Evolutionary conservation across 805 yeast genomes (phyloP).

Genomic region (Spathaspora arborariae): DNA sequence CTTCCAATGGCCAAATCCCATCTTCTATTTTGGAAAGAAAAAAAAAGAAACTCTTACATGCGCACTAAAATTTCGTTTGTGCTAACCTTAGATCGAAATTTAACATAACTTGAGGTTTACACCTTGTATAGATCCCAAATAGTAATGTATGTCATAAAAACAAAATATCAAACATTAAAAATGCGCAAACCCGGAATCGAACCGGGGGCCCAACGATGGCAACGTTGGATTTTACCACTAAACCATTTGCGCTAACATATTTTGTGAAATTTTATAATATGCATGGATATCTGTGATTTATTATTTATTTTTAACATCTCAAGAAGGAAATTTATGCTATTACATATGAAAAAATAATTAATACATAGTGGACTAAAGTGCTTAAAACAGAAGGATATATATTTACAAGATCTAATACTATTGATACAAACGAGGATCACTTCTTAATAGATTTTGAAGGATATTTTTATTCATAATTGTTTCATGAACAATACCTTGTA

Average conservation of each 20-base stretch:
- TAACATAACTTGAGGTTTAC: neutral
- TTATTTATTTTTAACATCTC: too few relatives aligned
- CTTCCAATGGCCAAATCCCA: too few relatives aligned
- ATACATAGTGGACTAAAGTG: neutral
- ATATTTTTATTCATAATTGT: constrained; percentile 48
- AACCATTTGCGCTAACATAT: constrained; percentile 15
- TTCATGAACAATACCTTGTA: constrained; percentile 61
- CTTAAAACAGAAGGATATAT: neutral
- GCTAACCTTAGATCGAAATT: too few relatives aligned
- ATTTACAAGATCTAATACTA: neutral
- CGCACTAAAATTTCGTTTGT: neutral
- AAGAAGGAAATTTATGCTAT: too few relatives aligned
- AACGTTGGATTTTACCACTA: constrained; percentile 31
- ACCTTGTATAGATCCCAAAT: too few relatives aligned
- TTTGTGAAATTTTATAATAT: too few relatives aligned
- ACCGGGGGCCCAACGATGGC: constrained; percentile 34
- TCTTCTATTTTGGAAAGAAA: too few relatives aligned
- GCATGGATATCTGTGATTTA: too few relatives aligned
- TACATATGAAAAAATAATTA: too few relatives aligned
- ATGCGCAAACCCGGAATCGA: constrained; percentile 32
- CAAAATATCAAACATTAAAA: constrained; percentile 1
- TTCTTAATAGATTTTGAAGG: constrained; percentile 57
- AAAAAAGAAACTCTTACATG: too few relatives aligned
- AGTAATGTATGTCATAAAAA: too few relatives aligned
- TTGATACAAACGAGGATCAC: constrained; percentile 17